phyloP scores from a whole-genome alignment of 2,329 filamentous ascomycete genomes.

The Paraphoma sp. region DNA sequence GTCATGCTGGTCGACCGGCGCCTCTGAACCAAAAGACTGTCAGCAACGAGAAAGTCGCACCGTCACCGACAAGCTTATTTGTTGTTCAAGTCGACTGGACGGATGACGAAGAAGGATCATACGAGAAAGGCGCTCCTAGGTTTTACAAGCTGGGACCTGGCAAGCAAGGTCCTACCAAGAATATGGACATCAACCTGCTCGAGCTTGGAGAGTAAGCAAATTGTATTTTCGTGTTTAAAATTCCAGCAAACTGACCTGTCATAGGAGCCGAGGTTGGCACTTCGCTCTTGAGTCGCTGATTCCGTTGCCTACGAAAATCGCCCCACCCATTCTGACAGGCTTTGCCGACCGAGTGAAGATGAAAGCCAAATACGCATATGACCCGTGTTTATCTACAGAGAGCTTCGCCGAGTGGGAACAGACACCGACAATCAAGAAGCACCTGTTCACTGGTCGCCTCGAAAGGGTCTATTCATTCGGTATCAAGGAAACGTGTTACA shows the following conservation, averaged over 20 bases:
- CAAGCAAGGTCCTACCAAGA: conserved; percentile 14
- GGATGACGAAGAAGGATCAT: conserved; percentile 35
- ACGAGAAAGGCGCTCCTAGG: conserved; percentile 32
- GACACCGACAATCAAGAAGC: conserved; percentile 18
- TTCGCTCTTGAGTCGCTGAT: conserved; percentile 38
- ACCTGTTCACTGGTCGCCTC: conserved; percentile 20
- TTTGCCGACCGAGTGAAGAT: conserved; percentile 33
- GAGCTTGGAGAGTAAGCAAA: conserved; percentile 37
- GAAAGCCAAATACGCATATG: conserved; percentile 18
- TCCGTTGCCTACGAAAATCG: conserved; percentile 14
- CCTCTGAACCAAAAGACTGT: conserved; percentile 3
- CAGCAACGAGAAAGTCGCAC: background rate
- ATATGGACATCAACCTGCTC: conserved; percentile 43
- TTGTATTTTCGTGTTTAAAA: conserved; percentile 26
- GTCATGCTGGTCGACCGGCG: conserved; percentile 15
- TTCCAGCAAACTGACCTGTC: conserved; percentile 9
- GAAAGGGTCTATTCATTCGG: conserved; percentile 42
- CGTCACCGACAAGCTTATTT: conserved; percentile 8
- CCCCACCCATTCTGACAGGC: conserved; percentile 26
- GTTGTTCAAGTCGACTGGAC: conserved; percentile 42
- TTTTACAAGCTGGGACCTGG: conserved; percentile 31
- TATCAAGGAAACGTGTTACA: conserved; percentile 35
- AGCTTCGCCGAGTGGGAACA: conserved; percentile 29
- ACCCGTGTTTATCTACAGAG: conserved; percentile 11
- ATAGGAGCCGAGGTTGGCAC: conserved; percentile 36